Evolutionary conservation across 225 moss, liverwort and hornwort species (phyloP), one percentile per base, ranked within the genome.

Genomic region (Sphagnum tenellum): DNA sequence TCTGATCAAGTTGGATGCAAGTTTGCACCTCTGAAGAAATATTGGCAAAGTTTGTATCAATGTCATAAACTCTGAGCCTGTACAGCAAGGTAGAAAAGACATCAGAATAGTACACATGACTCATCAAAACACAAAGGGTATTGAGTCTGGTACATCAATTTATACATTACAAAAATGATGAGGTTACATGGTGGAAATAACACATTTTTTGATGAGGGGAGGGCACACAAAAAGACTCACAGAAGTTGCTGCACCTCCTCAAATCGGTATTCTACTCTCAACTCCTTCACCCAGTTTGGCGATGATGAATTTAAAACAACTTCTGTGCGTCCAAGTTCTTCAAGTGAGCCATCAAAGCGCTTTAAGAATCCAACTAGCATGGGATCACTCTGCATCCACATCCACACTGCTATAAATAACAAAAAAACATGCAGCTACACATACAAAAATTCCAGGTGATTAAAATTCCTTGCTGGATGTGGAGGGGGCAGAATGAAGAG

Each of bases 321-420:
- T 48, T 84, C 84, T 14, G 80, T 84, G 48, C 84, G 77, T 48
- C 80, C 84, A 45, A 73, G 72, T 57, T 84, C 84, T 59, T 80
- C 77, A 45, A 77, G 59, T 7, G 55, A 29, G 9, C 68, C 71
- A 69, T 80, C 71, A 3, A 45, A 67, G 45, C 70, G 77, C 57
- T 73, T 80, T 7, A 67, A 54, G 44, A 80, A 80, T 45, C 67
- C 84, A 51, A 84, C 77, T 62, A 84, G 67, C 84, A 84, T 84
- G 4, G 84, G 84, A 64, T 84, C 84, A 66, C 84, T 84, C 77
- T 82, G 78, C 68, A 29, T 29, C 29, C 29, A 29, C 29, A 29
- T 29, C 29, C 29, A 29, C 29, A 29, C 29, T 29, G 29, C 29
- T 29, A 29, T 29, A 29, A 29, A 29, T 29, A 29, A 29, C 29